phyloP scores from a whole-genome alignment of 2,329 filamentous ascomycete genomes.

The Sclerotiophoma versabilis region DNA sequence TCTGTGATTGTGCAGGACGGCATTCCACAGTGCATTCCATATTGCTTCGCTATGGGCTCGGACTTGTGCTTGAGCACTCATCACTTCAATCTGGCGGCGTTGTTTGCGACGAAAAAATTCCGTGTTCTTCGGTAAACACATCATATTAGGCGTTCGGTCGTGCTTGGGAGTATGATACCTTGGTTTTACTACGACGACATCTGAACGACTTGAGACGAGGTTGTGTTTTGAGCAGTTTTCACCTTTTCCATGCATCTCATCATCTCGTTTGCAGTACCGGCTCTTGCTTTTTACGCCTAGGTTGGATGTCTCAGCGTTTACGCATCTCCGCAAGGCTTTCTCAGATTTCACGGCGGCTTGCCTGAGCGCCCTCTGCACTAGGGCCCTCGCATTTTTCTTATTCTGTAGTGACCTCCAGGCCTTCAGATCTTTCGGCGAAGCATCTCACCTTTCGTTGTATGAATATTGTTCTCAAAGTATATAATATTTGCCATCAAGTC shows the following conservation, averaged over 20 bases:
- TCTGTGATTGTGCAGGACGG: slow-evolving; percentile 2
- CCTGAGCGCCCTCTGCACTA: slow-evolving; percentile 1
- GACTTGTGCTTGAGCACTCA: not conserved
- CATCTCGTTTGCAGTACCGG: not conserved
- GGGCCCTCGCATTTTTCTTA: slow-evolving; percentile 1
- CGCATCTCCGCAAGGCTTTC: slow-evolving; percentile 8
- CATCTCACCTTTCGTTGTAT: slow-evolving; percentile 18
- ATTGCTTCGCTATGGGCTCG: slow-evolving; percentile 1
- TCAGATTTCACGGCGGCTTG: slow-evolving; percentile 6
- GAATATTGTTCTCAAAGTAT: slow-evolving; percentile 26
- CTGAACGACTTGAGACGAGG: slow-evolving; percentile 17
- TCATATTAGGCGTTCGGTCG: slow-evolving; percentile 37
- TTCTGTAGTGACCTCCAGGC: slow-evolving; percentile 5
- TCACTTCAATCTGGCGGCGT: not conserved
- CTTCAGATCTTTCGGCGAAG: slow-evolving; percentile 20
- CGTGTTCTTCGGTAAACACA: slow-evolving; percentile 35
- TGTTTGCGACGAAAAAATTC: slow-evolving; percentile 29
- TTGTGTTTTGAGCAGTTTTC: slow-evolving; percentile 8
- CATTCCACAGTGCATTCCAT: slow-evolving; percentile 9
- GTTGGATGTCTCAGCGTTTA: slow-evolving; percentile 15
- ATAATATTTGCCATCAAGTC: slow-evolving; percentile 26
- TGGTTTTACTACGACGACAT: slow-evolving; percentile 20
- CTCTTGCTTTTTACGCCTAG: slow-evolving; percentile 2
- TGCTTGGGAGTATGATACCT: slow-evolving; percentile 43
- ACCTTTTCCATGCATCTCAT: slow-evolving; percentile 1